phyloP scores from a whole-genome alignment of 176 grass and related monocot species.

The Hsuehochloa calcarea region DNA sequence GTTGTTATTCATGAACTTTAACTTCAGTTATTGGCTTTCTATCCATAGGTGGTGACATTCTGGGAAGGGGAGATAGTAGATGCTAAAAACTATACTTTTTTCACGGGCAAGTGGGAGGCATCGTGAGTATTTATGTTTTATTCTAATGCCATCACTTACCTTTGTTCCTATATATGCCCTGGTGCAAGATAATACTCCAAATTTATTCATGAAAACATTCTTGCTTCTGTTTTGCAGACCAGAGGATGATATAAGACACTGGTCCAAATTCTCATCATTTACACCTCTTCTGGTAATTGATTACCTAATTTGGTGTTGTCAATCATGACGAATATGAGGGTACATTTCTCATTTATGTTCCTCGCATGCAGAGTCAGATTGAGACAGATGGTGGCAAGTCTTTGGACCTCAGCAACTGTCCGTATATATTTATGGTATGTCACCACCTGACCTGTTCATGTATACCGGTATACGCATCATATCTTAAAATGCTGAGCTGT shows the following conservation, averaged over 20 bases:
- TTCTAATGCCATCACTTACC: constrained; percentile 9
- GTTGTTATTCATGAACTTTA: not conserved
- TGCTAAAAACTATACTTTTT: constrained; percentile 90
- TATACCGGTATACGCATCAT: not conserved
- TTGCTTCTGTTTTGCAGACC: constrained; percentile 53
- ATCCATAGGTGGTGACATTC: constrained; percentile 88
- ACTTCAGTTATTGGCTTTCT: constrained; percentile 22
- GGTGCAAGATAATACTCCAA: not conserved
- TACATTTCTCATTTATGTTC: constrained; percentile 24
- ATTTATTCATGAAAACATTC: constrained; percentile 30
- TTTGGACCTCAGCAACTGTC: constrained; percentile 85
- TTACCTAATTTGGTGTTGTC: constrained; percentile 11
- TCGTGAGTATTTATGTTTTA: constrained; percentile 56
- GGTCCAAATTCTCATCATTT: constrained; percentile 93
- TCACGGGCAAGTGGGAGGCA: constrained; percentile 98
- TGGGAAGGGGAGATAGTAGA: constrained; percentile 99
- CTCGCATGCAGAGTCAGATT: constrained; percentile 66
- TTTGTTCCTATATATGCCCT: constrained; percentile 8
- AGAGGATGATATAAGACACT: constrained; percentile 93
- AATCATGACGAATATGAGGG: constrained; percentile 9
- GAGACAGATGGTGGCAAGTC: constrained; percentile 87
- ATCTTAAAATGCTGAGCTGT: not conserved
- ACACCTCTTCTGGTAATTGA: constrained; percentile 71
- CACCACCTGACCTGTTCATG: not conserved
- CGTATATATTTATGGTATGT: constrained; percentile 94